Conservation (phyloP, 371 early-diverging fungal species). For the Mucor plumbeus region DNA sequence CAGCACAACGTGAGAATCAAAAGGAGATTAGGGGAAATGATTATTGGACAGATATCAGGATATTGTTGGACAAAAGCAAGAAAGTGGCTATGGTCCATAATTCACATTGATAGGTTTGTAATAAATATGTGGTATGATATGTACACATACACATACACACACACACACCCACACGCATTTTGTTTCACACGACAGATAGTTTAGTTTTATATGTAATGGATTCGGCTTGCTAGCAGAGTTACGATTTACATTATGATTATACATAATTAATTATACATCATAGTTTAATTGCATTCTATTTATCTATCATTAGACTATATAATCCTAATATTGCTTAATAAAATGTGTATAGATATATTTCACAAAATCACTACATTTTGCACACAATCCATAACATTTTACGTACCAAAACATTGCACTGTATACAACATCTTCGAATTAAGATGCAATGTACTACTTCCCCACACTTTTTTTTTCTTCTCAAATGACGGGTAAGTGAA, state of each 20-base stretch:
- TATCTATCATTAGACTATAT: no score
- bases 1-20: not conserved
- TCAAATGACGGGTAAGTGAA: not conserved
- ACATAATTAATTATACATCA: no score
- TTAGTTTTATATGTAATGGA: not conserved
- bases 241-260: no score
- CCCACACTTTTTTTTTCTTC: constrained; percentile 15
- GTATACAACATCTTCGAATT: not conserved
- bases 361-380: not conserved
- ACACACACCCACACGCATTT: no score
- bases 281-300: no score
- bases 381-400: not conserved
- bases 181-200: constrained; percentile 1
- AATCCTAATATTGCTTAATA: not conserved
- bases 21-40: not conserved
- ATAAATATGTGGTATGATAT: not conserved
- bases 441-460: constrained; percentile 9
- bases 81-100: not conserved
- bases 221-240: no score
- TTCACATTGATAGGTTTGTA: constrained; percentile 3
- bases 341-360: not conserved
- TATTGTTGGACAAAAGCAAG: not conserved
- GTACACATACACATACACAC: no score
- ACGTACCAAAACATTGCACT: not conserved
- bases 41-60: not conserved